Evolutionary conservation across 257 asterid species (phyloP).

Genomic region (Lithospermum erythrorhizon): DNA sequence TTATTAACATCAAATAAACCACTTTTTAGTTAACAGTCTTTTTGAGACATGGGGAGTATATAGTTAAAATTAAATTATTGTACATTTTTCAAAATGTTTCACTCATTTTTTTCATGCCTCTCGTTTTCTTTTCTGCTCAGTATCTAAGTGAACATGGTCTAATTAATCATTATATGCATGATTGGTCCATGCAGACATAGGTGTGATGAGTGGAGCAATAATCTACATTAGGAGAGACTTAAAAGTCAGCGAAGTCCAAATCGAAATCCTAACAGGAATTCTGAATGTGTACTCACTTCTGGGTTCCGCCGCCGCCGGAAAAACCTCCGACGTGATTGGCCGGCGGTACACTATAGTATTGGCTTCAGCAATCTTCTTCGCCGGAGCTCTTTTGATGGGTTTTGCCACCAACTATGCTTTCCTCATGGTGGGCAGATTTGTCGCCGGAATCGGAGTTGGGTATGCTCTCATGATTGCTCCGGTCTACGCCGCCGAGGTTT

Average conservation of each 20-base stretch:
- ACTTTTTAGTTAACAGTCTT: too few species aligned
- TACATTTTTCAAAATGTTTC: too few species aligned
- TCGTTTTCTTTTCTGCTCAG: too few species aligned
- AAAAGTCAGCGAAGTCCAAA: constrained; percentile 20
- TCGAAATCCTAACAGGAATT: constrained; percentile 61
- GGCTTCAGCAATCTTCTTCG: constrained; percentile 69
- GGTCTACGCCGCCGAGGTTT: constrained; percentile 83
- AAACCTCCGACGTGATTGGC: constrained; percentile 84
- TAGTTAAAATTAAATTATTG: too few species aligned
- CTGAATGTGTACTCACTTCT: constrained; percentile 55
- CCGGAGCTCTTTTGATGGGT: constrained; percentile 83
- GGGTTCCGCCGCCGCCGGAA: constrained; percentile 84
- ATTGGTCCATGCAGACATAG: constrained; percentile 49
- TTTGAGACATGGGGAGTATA: too few species aligned
- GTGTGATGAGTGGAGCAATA: constrained; percentile 93
- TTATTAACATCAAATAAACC: too few species aligned
- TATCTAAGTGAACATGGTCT: too few species aligned
- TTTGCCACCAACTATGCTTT: constrained; percentile 65
- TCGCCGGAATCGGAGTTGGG: constrained; percentile 84
- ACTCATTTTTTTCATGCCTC: too few species aligned
- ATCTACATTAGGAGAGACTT: constrained; percentile 44
- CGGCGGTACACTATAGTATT: constrained; percentile 74
- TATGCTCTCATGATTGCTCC: constrained; percentile 94
- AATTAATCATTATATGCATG: background rate
- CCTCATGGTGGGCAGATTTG: constrained; percentile 80